Base-by-base conservation (phyloP, 1,139 yeast species). In the Geotrichum siamense region DNA sequence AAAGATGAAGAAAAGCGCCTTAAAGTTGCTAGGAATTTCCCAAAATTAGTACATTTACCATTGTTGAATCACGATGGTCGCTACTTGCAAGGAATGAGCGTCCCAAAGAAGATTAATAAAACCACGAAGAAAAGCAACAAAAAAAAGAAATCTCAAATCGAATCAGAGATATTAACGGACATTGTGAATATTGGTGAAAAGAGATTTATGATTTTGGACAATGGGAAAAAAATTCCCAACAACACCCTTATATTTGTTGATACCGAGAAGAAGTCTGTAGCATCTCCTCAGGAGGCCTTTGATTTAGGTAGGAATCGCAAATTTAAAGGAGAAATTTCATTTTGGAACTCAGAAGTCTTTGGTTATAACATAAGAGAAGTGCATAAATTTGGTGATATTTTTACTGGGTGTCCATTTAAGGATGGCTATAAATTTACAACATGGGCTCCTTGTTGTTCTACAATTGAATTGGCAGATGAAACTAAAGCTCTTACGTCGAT, bases 211-310 rank as follows among this genome's bases (percentile, higher is more conserved):
- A 80, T 78, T 57, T 68, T 87, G 47, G 43, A 48, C n/a, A 67
- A 51, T 31, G 67, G 72, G 2, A 77, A 76, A 48, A 78, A 79
- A 49, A 79, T 85, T 1, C 95, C 95, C 1, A 74, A 77, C 0
- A 79, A 82, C 54, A 84, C 82, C 4, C 67, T 95, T 52, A 95
- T 87, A 5, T 84, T 94, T 0, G 86, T 87, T 1, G 87, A 87
- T 56, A 56, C 76, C 25, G 69, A 75, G 44, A 74, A 74, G 25
- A 72, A 71, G 46, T 74, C 73, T 45, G 75, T 85, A 5, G 93
- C 84, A 0, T 75, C 89, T 1, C 87, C 94, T 3, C 54, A 66
- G 15, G 77, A 75, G 41, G 94, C 94, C 0, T 85, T 84, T 57
- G 84, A 83, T 1, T 55, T 63, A 3, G 65, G 62, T 22, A 31